Percentiles rank a stretch among this genome's conserved stretches.
Conservation (phyloP, 345 rosid genomes). For the Citrus australasica region DNA sequence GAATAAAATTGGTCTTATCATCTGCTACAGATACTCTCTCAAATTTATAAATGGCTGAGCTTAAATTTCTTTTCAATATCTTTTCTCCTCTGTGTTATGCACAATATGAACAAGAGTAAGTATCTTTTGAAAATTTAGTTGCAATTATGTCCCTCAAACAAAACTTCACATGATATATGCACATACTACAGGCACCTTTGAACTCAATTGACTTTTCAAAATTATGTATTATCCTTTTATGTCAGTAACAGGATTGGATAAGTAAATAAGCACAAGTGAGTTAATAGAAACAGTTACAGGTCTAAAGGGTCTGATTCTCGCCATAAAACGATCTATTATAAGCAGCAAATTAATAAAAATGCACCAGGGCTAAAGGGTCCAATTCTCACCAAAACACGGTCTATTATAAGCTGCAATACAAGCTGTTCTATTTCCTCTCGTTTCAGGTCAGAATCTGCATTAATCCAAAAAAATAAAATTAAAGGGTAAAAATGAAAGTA, state of each 20-base stretch:
- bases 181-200: not conserved
- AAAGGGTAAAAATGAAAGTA: not conserved
- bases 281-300: not conserved
- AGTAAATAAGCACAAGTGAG: not conserved
- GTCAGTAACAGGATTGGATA: not conserved
- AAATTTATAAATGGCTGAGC: not conserved
- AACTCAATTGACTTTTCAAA: slow-evolving; percentile 1
- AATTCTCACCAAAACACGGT: slow-evolving; percentile 64
- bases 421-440: slow-evolving; percentile 79
- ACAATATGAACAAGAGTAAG: not conserved
- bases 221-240: not conserved
- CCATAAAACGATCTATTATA: not conserved
- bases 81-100: not conserved
- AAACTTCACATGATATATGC: not conserved
- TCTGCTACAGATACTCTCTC: not conserved
- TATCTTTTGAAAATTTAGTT: not conserved
- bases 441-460: slow-evolving; percentile 58
- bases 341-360: not conserved
- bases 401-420: slow-evolving; percentile 60
- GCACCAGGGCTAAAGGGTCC: slow-evolving; percentile 1
- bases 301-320: not conserved
- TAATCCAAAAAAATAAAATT: not conserved
- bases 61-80: not conserved
- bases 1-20: not conserved
- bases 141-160: not conserved